A percentile compares a stretch with the other conserved stretches of the same genome.
These are phyloP conservation scores for Pseudocercospora pini-densiflorae DNA, from an alignment of 2,329 filamentous ascomycete genomes.

Conservation along the genomic window DNA sequence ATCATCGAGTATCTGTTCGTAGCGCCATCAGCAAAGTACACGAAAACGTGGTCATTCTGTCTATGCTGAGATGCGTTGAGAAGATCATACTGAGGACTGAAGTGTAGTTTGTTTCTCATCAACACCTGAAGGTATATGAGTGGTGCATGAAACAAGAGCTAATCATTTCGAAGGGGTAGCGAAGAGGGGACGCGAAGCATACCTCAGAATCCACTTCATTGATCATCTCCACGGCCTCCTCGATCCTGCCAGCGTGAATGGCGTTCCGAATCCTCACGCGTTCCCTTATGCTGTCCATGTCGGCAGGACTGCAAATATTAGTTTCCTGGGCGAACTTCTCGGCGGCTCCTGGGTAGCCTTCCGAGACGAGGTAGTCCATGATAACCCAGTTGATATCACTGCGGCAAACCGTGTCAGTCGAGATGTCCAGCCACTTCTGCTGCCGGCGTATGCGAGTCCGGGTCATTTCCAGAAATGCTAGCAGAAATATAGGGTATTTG, in stretches of 20 bases:
- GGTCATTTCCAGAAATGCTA: conserved; percentile 8
- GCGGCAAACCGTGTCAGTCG: conserved; percentile 31
- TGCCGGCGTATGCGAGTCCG: neutral
- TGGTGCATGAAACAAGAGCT: conserved; percentile 99
- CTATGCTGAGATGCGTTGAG: neutral
- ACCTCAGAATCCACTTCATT: conserved; percentile 93
- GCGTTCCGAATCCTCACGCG: conserved; percentile 82
- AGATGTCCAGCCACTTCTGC: neutral
- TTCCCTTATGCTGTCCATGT: conserved; percentile 70
- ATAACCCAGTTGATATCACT: conserved; percentile 96
- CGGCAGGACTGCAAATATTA: conserved; percentile 76
- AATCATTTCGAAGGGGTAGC: conserved; percentile 74
- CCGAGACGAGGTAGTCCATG: conserved; percentile 94
- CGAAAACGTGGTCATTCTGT: conserved; percentile 6
- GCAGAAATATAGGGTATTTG: neutral
- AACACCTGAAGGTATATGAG: conserved; percentile 85
- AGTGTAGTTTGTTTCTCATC: conserved; percentile 84
- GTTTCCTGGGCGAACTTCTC: conserved; percentile 94
- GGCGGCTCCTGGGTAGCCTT: conserved; percentile 91
- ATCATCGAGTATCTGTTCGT: conserved; percentile 77
- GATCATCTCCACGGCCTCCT: conserved; percentile 81
- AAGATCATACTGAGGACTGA: conserved; percentile 86
- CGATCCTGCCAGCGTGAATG: conserved; percentile 85
- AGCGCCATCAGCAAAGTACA: conserved; percentile 17
- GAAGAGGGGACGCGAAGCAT: conserved; percentile 48